Evolutionary conservation across 345 rosid species (phyloP).

Genomic region (Murraya paniculata): DNA sequence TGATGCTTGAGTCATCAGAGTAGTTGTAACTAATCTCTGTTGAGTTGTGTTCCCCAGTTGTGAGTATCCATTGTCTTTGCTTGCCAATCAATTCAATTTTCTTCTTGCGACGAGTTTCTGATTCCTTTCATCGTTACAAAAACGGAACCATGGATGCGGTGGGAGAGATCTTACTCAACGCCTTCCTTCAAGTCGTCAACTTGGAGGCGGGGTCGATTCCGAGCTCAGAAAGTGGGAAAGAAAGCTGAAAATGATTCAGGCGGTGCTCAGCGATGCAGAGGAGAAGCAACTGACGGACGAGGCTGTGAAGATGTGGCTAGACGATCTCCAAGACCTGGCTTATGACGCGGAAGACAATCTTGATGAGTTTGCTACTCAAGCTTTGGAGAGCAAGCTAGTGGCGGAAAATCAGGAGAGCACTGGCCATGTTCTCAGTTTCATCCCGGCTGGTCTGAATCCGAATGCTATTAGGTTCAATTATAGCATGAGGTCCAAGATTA

Average conservation of each 20-base stretch:
- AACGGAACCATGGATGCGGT: neutral
- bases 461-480: neutral
- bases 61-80: too few species aligned
- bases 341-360: constrained; percentile 7
- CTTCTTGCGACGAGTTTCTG: too few species aligned
- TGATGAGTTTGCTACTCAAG: constrained; percentile 5
- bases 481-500: neutral
- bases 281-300: neutral
- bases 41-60: too few species aligned
- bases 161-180: neutral
- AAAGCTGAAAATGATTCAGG: neutral
- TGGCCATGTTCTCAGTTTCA: neutral
- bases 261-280: neutral
- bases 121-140: too few species aligned
- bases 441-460: neutral
- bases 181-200: neutral
- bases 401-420: neutral
- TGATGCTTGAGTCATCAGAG: too few species aligned
- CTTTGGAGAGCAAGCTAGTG: neutral
- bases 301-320: constrained; percentile 8
- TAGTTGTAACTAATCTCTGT: too few species aligned
- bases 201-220: neutral
- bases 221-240: neutral
- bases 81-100: too few species aligned
- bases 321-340: constrained; percentile 1